Base-by-base conservation (phyloP, 352 stramenopile genomes). In the Phytophthora sansomeana region DNA sequence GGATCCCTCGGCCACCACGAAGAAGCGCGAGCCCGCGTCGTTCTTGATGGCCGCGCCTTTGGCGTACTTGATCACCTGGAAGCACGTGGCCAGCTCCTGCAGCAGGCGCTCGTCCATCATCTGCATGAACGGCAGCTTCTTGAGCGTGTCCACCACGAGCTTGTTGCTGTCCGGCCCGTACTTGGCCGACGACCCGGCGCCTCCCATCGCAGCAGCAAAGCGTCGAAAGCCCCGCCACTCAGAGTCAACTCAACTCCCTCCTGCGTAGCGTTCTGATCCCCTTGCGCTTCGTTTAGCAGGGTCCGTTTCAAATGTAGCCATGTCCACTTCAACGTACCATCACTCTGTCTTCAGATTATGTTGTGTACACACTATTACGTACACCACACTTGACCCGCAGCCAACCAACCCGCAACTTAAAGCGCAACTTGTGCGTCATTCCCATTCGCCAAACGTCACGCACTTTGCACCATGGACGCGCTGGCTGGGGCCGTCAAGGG, bases 41-140 rank as follows among this genome's bases (percentile, higher is more conserved):
- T 67, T 80, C 48, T 79, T 82, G 61, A 92, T 86, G 17, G 58
- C 17, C 0, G 78, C 74, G 4, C 78, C 81, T 33, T 75, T 75
- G 6, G 74, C 4, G 52, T 85, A 89, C 49, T 66, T 77, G 13
- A 81, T 53, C 19, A 78, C 62, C 5, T 80, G 67, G 58, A 92
- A 92, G 75, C 81, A 92, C n/a, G 61, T 48, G 5, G 80, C 78
- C 24, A 92, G 65, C 36, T 90, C 81, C 13, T 75, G 56, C 21
- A 87, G 54, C 47, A 78, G 67, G 29, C 74, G 75, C 2, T 76
- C 72, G 67, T 90, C 77, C 70, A 92, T 78, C 59, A 90, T 81
- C 57, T 85, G 78, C 68, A 89, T 86, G 61, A 89, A 90, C 24
- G 81, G 80, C 35, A 80, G 63, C 51, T 81, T 84, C 53, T 81